phyloP scores from a whole-genome alignment of 306 rosid genomes.

The Morella rubra region DNA sequence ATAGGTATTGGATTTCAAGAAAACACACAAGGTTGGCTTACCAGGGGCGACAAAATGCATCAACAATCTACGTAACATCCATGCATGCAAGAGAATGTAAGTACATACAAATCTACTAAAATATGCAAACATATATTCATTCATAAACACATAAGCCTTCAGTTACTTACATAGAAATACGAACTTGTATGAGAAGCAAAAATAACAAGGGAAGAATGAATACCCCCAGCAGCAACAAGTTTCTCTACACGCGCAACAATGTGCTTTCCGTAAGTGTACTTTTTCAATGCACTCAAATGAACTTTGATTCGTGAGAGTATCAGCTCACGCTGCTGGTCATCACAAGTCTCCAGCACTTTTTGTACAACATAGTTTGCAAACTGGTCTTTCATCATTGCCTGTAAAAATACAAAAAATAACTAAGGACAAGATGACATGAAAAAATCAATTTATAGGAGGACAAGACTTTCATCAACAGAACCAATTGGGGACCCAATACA shows the following conservation, averaged over 20 bases:
- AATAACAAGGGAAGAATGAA: conserved; percentile 10
- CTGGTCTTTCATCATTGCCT: conserved; percentile 98
- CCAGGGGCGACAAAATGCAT: neutral
- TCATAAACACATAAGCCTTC: too few relatives aligned
- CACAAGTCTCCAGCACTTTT: conserved; percentile 94
- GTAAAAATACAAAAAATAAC: conserved; percentile 3
- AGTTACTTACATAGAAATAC: neutral
- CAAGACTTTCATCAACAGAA: neutral
- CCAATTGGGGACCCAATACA: neutral
- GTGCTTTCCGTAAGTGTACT: conserved; percentile 95
- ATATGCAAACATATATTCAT: neutral
- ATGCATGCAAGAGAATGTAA: neutral
- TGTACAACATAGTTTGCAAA: conserved; percentile 96
- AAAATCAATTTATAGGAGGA: neutral
- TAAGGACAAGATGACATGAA: neutral
- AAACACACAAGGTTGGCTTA: neutral
- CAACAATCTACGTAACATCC: neutral
- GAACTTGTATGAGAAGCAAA: neutral
- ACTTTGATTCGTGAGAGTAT: conserved; percentile 92
- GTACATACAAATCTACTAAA: neutral
- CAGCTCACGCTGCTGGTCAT: conserved; percentile 91
- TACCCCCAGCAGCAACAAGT: conserved; percentile 99
- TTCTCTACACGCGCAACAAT: conserved; percentile 96
- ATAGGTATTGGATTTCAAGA: neutral
- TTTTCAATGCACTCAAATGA: conserved; percentile 91